Base-by-base conservation (phyloP, 345 rosid species). In the Hibiscus trionum region DNA sequence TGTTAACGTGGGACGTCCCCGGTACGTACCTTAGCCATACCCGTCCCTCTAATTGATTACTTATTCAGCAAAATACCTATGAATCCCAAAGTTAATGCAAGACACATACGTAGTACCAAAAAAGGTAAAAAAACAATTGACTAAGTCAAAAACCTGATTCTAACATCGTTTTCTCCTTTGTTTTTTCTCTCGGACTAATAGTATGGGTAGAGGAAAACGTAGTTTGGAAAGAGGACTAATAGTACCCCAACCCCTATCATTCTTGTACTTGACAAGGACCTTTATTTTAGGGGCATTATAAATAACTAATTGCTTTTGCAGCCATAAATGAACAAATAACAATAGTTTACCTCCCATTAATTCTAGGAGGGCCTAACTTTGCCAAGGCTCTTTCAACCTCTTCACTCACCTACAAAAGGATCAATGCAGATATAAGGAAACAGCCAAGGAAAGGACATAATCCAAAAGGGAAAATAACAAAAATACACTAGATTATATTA, bases 321-420 rank as follows among this genome's bases (percentile, higher is more conserved):
- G 4, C 19, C 61, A 70, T 33, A 53, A 42, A 69, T 12, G 27
- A n/a, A 5, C 7, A 21, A 24, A 21, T 29, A 42, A 10, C 26
- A 29, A 63, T 29, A 63, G 59, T 15, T 57, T 67, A 90, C 99
- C 94, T 86, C 83, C 93, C 93, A 82, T 76, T 87, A 76, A 92
- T 82, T 84, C 99, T 87, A 70, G 99, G 85, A 80, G 98, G 96
- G 33, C 90, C 99, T 75, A 92, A 31, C 84, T 89, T 95, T 14
- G 99, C 92, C 73, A 95, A 87, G 80, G 99, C 99, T 71, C 99
- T 97, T 79, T 95, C 99, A 37, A 95, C 97, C 80, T 95, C 99
- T 80, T 95, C 99, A 15, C 99, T 95, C 14, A 95, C 99, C 99
- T 95, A 82, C 81, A 49, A 80, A 52, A 63, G 76, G 72, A 75